phyloP scores from a whole-genome alignment of 768 basidiomycete genomes.

The Leccinum broughii region DNA sequence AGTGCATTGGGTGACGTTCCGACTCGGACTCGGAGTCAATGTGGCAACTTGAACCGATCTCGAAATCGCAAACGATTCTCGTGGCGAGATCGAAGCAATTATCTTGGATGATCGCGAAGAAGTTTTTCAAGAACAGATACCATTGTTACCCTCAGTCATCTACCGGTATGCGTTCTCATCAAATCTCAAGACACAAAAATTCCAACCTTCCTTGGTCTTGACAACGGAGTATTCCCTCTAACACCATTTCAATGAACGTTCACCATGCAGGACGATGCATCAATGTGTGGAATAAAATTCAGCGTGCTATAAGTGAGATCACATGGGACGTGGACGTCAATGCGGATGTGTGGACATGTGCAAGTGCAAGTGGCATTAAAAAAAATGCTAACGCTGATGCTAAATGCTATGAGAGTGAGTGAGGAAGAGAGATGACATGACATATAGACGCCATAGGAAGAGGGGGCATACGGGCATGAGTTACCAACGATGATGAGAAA shows the following conservation, averaged over 20 bases:
- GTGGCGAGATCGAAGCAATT: not conserved
- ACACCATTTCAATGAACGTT: too few relatives aligned
- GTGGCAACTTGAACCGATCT: not conserved
- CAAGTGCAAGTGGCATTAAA: not conserved
- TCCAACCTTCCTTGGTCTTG: too few relatives aligned
- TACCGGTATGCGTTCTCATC: too few relatives aligned
- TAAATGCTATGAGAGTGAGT: not conserved
- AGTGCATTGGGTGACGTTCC: not conserved
- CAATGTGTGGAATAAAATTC: not conserved
- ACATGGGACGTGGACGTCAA: not conserved
- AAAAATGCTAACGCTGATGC: not conserved
- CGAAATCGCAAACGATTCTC: not conserved
- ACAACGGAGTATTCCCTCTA: too few relatives aligned
- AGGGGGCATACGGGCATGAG: not conserved
- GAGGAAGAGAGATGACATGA: not conserved
- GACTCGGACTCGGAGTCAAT: too few relatives aligned
- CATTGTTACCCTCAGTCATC: too few relatives aligned
- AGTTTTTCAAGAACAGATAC: not conserved
- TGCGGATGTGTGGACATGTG: not conserved
- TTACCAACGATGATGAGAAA: not conserved
- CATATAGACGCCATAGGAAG: not conserved
- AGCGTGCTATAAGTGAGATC: not conserved
- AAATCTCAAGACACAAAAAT: too few relatives aligned
- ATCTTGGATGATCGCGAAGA: not conserved
- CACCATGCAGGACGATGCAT: not conserved